Evolutionary conservation across 306 rosid genomes (phyloP).

Genomic region (Rosa persica): DNA sequence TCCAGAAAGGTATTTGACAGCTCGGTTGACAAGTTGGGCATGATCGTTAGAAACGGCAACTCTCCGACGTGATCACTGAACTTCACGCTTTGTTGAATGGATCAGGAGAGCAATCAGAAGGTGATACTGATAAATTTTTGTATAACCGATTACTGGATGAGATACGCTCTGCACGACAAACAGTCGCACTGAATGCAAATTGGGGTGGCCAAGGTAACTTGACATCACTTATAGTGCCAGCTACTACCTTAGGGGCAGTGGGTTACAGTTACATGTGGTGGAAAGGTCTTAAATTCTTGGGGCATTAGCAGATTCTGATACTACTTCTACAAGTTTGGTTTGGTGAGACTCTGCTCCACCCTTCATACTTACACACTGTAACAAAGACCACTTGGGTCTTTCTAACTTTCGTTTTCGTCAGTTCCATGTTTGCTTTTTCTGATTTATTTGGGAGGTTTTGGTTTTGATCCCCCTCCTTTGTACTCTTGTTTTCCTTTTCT

Average conservation of each 20-base stretch:
- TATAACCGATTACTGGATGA: slow-evolving; percentile 61
- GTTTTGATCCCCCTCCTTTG: too few species aligned
- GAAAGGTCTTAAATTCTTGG: slow-evolving; percentile 44
- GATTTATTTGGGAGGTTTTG: too few species aligned
- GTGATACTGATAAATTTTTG: slow-evolving; percentile 68
- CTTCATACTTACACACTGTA: too few species aligned
- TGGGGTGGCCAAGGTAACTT: slow-evolving; percentile 58
- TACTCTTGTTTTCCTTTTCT: too few species aligned
- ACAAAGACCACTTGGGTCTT: too few species aligned
- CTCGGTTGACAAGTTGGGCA: too few species aligned
- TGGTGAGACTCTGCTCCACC: too few species aligned
- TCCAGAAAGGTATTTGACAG: too few species aligned
- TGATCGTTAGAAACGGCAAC: slow-evolving; percentile 61
- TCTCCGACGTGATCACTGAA: slow-evolving; percentile 71
- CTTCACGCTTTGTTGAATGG: slow-evolving; percentile 86
- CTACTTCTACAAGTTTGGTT: too few species aligned
- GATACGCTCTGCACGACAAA: slow-evolving; percentile 50
- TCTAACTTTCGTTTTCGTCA: too few species aligned
- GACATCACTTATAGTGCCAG: slow-evolving; percentile 70
- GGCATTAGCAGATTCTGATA: too few species aligned
- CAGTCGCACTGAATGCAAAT: slow-evolving; percentile 66
- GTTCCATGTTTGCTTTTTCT: too few species aligned
- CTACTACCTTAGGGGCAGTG: slow-evolving; percentile 71
- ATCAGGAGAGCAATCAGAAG: slow-evolving; percentile 54
- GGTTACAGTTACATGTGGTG: slow-evolving; percentile 98